Evolutionary conservation across 225 moss, liverwort and hornwort species (phyloP).

Genomic region (Pleurozium schreberi): DNA sequence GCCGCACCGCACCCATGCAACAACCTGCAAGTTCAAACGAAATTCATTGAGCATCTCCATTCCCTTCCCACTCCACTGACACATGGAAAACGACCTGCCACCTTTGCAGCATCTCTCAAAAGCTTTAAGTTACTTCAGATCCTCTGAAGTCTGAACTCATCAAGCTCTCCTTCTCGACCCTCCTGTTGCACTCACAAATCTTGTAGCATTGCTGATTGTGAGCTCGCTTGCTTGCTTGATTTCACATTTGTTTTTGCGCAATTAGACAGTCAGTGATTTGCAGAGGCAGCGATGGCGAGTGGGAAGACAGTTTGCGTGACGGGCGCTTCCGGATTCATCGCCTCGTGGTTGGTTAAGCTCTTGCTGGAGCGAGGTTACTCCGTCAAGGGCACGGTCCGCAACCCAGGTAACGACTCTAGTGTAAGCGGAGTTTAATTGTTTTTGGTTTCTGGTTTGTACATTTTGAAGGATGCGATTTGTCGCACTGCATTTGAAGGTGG

Average conservation of each 20-base stretch:
- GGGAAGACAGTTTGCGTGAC: conserved; percentile 48
- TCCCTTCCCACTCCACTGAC: not conserved
- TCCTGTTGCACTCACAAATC: too few species aligned
- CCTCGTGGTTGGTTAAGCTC: conserved; percentile 59
- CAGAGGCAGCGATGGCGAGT: not conserved
- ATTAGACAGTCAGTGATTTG: not conserved
- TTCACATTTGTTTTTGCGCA: not conserved
- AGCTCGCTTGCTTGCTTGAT: not conserved
- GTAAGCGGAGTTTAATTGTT: not conserved
- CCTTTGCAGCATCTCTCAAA: not conserved
- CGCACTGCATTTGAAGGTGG: not conserved
- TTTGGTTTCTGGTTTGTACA: not conserved
- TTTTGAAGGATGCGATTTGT: not conserved
- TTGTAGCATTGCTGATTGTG: not conserved
- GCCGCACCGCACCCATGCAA: too few species aligned
- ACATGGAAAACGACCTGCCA: not conserved
- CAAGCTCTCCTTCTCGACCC: not conserved
- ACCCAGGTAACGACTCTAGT: conserved; percentile 17
- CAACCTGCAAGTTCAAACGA: not conserved
- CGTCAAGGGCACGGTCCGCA: conserved; percentile 53
- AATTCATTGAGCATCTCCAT: not conserved
- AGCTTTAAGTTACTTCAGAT: not conserved
- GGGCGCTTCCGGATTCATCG: conserved; percentile 67
- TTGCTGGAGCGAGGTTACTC: conserved; percentile 54
- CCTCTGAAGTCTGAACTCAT: not conserved